phyloP scores from a whole-genome alignment of 306 rosid species.

The Castanea crenata region DNA sequence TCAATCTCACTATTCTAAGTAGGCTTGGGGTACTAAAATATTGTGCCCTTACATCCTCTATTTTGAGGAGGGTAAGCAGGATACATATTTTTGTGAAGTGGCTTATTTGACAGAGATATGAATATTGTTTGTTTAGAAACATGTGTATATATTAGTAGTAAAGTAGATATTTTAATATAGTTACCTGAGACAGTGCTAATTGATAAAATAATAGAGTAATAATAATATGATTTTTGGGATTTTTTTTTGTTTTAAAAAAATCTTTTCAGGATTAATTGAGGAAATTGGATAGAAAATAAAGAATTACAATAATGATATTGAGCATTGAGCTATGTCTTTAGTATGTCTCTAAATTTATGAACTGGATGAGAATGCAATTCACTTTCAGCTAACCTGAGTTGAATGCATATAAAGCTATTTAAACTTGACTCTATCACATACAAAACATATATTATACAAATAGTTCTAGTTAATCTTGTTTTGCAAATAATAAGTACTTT shows the following conservation, averaged over 20 bases:
- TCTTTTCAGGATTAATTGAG: neutral
- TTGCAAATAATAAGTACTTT: neutral
- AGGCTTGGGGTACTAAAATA: too few species aligned
- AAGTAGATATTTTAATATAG: too few species aligned
- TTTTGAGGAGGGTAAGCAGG: too few species aligned
- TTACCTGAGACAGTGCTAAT: too few species aligned
- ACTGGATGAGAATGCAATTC: neutral
- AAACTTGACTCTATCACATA: neutral
- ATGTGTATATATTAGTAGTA: too few species aligned
- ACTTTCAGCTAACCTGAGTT: neutral
- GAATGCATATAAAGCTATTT: neutral
- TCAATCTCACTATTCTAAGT: too few species aligned
- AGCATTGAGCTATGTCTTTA: neutral
- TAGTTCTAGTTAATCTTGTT: neutral
- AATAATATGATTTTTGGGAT: too few species aligned
- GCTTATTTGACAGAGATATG: too few species aligned
- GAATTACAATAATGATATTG: neutral
- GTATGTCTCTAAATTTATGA: neutral
- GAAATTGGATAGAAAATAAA: neutral
- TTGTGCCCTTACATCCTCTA: too few species aligned
- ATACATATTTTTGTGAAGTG: too few species aligned
- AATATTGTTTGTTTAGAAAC: too few species aligned
- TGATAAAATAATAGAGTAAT: too few species aligned
- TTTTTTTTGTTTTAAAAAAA: neutral
- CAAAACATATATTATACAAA: neutral